Conservation (phyloP, 2,329 filamentous ascomycete species). For the Elsinoe fawcettii region DNA sequence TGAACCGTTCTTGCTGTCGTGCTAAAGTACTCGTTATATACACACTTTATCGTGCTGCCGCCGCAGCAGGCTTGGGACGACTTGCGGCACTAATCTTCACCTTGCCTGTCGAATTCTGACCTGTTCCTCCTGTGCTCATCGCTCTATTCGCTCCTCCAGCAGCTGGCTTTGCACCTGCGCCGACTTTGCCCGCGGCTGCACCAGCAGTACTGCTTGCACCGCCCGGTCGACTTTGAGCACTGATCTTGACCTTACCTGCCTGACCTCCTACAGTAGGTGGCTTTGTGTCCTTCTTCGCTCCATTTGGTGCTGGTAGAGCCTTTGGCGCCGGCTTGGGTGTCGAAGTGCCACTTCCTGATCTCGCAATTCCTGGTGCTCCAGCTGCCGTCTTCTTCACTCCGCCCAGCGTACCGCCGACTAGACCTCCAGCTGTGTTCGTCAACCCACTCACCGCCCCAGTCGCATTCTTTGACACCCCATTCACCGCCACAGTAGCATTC, state of each 20-base stretch:
- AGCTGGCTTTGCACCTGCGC: neutral
- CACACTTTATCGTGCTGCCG: neutral
- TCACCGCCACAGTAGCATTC: neutral
- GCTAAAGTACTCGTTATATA: too few species aligned
- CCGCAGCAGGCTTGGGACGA: slow-evolving; percentile 14
- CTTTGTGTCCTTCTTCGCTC: slow-evolving; percentile 12
- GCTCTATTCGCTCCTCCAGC: slow-evolving; percentile 10
- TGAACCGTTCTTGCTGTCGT: too few species aligned
- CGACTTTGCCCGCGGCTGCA: neutral
- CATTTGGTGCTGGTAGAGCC: neutral
- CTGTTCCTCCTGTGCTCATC: neutral
- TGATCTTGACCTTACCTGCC: slow-evolving; percentile 9
- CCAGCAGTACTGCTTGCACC: neutral
- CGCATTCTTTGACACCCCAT: neutral
- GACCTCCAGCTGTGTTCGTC: neutral
- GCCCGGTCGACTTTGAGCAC: neutral
- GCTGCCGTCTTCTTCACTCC: slow-evolving; percentile 1
- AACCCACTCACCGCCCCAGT: neutral
- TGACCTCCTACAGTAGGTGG: neutral
- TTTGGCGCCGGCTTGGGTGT: neutral
- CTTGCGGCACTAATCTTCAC: slow-evolving; percentile 20
- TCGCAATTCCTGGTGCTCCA: neutral
- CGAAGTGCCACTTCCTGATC: neutral
- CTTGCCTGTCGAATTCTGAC: slow-evolving; percentile 13
- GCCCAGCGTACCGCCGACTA: slow-evolving; percentile 5